These are phyloP conservation scores for Diphasiastrum complanatum DNA, from an alignment of 83 land plant species.

Conservation along the genomic window DNA sequence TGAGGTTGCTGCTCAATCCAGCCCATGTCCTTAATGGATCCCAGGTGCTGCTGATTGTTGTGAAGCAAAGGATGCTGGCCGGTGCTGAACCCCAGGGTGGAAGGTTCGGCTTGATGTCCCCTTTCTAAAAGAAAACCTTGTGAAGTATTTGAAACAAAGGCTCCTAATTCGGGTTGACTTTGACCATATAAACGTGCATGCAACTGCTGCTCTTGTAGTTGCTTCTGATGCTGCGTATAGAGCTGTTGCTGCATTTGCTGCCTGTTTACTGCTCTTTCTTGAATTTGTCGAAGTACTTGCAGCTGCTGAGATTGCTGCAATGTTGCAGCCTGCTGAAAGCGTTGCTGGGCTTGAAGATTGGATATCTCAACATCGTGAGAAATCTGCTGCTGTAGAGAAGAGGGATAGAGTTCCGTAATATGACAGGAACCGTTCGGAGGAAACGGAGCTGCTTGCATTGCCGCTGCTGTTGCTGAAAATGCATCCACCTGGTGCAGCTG, in stretches of 20 bases:
- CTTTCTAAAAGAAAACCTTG: background rate
- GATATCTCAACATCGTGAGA: background rate
- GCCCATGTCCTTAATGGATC: too few species aligned
- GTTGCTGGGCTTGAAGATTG: background rate
- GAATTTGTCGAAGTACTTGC: background rate
- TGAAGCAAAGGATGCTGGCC: background rate
- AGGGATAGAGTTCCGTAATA: background rate
- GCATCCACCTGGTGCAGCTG: background rate
- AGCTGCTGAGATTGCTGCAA: background rate
- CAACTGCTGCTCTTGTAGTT: slow-evolving; percentile 5
- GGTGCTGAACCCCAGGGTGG: too few species aligned
- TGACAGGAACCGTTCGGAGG: background rate
- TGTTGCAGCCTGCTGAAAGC: background rate
- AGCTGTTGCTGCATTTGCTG: background rate
- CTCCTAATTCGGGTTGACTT: background rate
- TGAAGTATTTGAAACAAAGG: background rate
- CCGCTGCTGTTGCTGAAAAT: background rate
- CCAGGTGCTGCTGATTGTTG: too few species aligned
- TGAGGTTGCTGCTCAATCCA: too few species aligned
- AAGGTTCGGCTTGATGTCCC: background rate
- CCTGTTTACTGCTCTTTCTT: background rate
- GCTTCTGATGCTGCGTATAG: slow-evolving; percentile 10
- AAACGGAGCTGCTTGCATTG: background rate
- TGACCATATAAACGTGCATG: slow-evolving; percentile 4
- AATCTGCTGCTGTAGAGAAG: background rate